Percentiles rank a stretch among this genome's conserved stretches.
Conservation (phyloP, 768 basidiomycete species). For the Cystoderma amianthinum region DNA sequence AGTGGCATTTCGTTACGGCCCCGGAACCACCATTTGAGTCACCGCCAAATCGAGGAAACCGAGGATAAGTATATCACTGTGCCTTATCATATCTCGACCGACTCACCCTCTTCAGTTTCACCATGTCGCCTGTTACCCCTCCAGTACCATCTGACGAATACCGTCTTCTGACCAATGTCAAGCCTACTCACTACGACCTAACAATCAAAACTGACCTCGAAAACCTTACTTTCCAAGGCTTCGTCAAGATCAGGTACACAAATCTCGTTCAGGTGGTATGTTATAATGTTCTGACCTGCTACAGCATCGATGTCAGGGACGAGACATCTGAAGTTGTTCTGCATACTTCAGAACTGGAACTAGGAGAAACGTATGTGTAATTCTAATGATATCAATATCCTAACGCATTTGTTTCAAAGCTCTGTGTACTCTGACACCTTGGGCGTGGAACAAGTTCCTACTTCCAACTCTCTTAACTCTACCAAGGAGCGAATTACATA, state of each 20-base stretch:
- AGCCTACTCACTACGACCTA: constrained; percentile 73
- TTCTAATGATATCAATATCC: not conserved
- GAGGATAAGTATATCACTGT: too few species aligned
- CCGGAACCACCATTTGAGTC: too few species aligned
- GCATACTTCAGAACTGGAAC: constrained; percentile 38
- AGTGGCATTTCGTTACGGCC: too few species aligned
- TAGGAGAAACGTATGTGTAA: constrained; percentile 25
- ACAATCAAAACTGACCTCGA: constrained; percentile 82
- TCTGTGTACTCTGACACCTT: constrained; percentile 50
- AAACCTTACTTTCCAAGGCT: constrained; percentile 68
- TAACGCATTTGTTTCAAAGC: constrained; percentile 13
- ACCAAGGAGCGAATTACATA: constrained; percentile 61
- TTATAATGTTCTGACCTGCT: not conserved
- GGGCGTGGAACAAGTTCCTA: constrained; percentile 36
- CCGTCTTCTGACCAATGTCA: constrained; percentile 62
- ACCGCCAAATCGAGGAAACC: too few species aligned
- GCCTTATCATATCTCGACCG: too few species aligned
- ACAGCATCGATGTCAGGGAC: constrained; percentile 57
- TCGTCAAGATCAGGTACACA: constrained; percentile 62
- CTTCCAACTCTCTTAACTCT: constrained; percentile 46
- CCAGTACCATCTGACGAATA: constrained; percentile 37
- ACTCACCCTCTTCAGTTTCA: too few species aligned
- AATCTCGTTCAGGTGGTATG: not conserved
- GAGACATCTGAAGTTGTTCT: constrained; percentile 58
- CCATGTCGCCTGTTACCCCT: constrained; percentile 7